Evolutionary conservation across 2,329 filamentous ascomycete species (phyloP).

Genomic region (Colletotrichum tabaci): DNA sequence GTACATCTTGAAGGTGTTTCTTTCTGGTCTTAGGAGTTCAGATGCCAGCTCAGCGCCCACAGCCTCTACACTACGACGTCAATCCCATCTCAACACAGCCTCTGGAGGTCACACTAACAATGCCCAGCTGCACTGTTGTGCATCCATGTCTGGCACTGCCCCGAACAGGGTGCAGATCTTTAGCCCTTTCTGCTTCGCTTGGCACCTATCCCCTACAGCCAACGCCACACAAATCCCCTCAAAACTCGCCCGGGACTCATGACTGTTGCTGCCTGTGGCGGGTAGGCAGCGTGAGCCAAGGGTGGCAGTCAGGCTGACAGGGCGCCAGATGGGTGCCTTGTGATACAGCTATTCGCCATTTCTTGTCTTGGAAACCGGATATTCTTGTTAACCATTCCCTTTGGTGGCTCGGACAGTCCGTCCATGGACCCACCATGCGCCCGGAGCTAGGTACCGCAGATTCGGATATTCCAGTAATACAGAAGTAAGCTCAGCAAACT

Average conservation of each 20-base stretch:
- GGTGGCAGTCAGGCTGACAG: neutral
- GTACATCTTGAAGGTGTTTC: neutral
- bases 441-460: no score
- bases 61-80: constrained; percentile 10
- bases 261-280: constrained; percentile 9
- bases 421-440: no score
- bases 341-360: neutral
- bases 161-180: constrained; percentile 9
- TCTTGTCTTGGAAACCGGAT: neutral
- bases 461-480: no score
- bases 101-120: constrained; percentile 23
- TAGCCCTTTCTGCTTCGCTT: neutral
- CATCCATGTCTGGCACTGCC: constrained; percentile 9
- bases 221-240: neutral
- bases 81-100: constrained; percentile 23
- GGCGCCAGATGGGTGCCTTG: no score
- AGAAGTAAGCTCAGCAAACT: no score
- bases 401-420: no score
- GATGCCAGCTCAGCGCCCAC: constrained; percentile 9
- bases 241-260: neutral
- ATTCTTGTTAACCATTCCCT: no score
- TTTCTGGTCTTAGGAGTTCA: neutral
- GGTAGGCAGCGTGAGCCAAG: neutral
- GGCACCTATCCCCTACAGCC: neutral
- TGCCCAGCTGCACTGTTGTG: constrained; percentile 1